Percentiles rank a stretch among this genome's conserved stretches.
phyloP scores from a whole-genome alignment of 2,329 filamentous ascomycete species.

The Orbilia quercus region DNA sequence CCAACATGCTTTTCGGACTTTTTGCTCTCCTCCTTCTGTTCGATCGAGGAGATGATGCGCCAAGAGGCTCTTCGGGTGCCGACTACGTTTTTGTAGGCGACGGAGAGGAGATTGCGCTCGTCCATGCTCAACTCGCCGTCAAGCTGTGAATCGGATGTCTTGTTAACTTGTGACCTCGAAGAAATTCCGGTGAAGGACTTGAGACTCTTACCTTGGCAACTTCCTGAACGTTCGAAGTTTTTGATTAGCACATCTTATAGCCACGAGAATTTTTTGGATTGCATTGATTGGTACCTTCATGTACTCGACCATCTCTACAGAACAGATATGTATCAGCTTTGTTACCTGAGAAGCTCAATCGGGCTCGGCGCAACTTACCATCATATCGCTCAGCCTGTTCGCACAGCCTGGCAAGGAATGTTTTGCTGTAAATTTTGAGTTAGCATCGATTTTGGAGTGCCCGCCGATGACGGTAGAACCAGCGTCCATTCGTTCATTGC shows the following conservation, averaged over 20 bases:
- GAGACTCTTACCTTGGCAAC: slow-evolving; percentile 81
- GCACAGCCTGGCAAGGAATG: slow-evolving; percentile 98
- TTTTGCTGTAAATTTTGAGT: slow-evolving; percentile 78
- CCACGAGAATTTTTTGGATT: background rate
- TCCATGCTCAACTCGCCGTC: slow-evolving; percentile 84
- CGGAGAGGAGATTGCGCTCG: slow-evolving; percentile 96
- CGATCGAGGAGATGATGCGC: slow-evolving; percentile 98
- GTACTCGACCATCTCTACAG: slow-evolving; percentile 91
- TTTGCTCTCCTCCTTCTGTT: slow-evolving; percentile 99
- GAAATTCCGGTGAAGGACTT: background rate
- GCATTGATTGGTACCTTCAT: slow-evolving; percentile 78
- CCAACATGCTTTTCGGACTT: slow-evolving; percentile 90
- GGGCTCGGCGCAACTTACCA: slow-evolving; percentile 66
- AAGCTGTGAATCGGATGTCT: slow-evolving; percentile 63
- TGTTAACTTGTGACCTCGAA: slow-evolving; percentile 5
- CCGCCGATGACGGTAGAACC: slow-evolving; percentile 50
- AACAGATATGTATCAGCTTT: slow-evolving; percentile 42
- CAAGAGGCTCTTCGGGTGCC: slow-evolving; percentile 95
- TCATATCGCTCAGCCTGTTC: slow-evolving; percentile 99
- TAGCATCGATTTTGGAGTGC: slow-evolving; percentile 62
- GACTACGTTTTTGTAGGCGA: slow-evolving; percentile 99
- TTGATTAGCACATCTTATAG: slow-evolving; percentile 59
- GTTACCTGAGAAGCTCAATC: background rate
- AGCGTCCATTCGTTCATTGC: too few species aligned
- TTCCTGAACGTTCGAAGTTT: slow-evolving; percentile 71